Percentiles rank a stretch among this genome's conserved stretches.
These are phyloP conservation scores for Mycena vulgaris DNA, from an alignment of 768 basidiomycete genomes.

Conservation along the genomic window DNA sequence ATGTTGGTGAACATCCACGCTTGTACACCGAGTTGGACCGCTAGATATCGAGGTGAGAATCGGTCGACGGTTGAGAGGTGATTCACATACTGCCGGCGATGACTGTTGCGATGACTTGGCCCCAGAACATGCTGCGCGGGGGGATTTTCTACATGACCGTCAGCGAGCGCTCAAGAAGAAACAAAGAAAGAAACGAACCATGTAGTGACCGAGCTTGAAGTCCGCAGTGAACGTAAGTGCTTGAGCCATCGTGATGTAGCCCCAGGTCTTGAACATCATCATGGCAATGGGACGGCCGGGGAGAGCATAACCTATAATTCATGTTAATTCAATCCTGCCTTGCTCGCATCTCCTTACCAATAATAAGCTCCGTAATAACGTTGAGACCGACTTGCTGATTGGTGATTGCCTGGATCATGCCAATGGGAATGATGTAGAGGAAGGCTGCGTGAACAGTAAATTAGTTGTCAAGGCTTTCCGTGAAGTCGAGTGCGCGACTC, in stretches of 20 bases:
- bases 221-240: conserved; percentile 80
- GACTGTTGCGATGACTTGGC: conserved; percentile 76
- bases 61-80: not conserved
- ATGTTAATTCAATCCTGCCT: too few relatives aligned
- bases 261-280: conserved; percentile 81
- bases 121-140: conserved; percentile 80
- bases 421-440: conserved; percentile 70
- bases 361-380: conserved; percentile 75
- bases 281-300: conserved; percentile 72
- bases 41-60: not conserved
- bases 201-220: conserved; percentile 87
- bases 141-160: conserved; percentile 59
- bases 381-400: conserved; percentile 69
- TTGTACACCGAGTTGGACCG: conserved; percentile 83
- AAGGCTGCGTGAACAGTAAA: conserved; percentile 35
- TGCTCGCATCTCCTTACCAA: too few relatives aligned
- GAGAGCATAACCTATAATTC: conserved; percentile 63
- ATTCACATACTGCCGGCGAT: conserved; percentile 66
- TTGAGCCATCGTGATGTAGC: conserved; percentile 58
- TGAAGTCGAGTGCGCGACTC: conserved; percentile 31
- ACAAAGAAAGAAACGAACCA: conserved; percentile 47
- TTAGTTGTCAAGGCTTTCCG: not conserved
- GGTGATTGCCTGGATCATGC: conserved; percentile 66
- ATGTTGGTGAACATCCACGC: conserved; percentile 85
- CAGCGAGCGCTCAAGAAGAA: not conserved